Evolutionary conservation across 116 monocot species (phyloP).

Genomic region (Trichopus zeylanicus): DNA sequence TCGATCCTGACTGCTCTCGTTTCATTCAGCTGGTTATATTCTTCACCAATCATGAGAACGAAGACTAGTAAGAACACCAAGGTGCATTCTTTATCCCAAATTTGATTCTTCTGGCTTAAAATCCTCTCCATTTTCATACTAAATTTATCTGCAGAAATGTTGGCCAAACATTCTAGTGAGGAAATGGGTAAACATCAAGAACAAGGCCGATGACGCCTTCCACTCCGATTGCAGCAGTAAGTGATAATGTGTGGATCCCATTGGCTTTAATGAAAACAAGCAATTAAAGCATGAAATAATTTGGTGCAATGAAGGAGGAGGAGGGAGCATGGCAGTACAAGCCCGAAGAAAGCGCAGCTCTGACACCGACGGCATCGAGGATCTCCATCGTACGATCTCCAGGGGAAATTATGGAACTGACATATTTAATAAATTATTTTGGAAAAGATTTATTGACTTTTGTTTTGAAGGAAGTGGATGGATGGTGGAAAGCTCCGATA

Average conservation of each 20-base stretch:
- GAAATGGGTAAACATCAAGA: conserved; percentile 67
- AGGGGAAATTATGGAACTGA: neutral
- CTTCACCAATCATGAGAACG: conserved; percentile 7
- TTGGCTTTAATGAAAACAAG: neutral
- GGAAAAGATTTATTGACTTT: neutral
- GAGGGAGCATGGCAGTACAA: conserved; percentile 6
- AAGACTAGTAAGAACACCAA: neutral
- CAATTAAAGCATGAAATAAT: neutral
- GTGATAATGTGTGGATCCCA: neutral
- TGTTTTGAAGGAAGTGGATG: conserved; percentile 19
- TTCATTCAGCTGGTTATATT: too few relatives aligned
- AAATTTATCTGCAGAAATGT: conserved; percentile 16
- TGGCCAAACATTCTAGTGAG: conserved; percentile 61
- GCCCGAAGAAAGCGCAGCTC: conserved; percentile 60
- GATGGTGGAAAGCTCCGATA: conserved; percentile 19
- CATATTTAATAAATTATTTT: neutral
- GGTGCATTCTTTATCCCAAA: neutral
- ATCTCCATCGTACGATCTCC: conserved; percentile 13
- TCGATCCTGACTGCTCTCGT: neutral
- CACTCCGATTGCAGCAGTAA: conserved; percentile 46
- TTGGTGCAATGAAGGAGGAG: neutral
- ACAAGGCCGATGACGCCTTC: conserved; percentile 20
- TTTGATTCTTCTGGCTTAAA: neutral
- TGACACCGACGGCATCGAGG: conserved; percentile 18
- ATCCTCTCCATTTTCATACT: neutral